These are phyloP conservation scores for Gastroboletus turbinatus DNA, from an alignment of 1,284 basidiomycete genomes.

Conservation along the genomic window DNA sequence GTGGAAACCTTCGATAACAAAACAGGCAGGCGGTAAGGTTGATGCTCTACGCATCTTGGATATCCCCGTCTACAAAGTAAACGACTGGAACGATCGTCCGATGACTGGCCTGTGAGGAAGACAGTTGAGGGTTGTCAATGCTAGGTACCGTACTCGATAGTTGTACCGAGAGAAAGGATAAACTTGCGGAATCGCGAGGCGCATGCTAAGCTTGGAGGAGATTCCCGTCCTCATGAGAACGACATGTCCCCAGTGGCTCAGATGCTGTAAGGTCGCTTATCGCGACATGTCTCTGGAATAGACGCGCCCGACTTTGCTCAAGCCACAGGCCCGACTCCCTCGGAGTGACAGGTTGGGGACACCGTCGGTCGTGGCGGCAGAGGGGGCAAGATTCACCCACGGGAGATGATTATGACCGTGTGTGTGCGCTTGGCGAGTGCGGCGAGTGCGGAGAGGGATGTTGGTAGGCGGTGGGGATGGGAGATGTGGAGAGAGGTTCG, in stretches of 20 bases:
- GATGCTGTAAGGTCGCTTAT: not conserved
- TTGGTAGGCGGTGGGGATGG: too few relatives aligned
- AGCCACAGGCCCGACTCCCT: not conserved
- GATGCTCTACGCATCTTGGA: too few relatives aligned
- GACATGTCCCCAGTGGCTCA: too few relatives aligned
- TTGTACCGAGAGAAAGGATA: not conserved
- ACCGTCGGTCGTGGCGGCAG: too few relatives aligned
- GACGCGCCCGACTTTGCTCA: not conserved
- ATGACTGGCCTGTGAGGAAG: not conserved
- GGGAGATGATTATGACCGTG: not conserved
- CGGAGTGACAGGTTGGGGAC: not conserved
- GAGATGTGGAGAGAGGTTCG: not conserved
- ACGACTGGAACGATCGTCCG: not conserved
- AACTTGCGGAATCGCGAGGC: not conserved
- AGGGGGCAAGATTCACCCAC: too few relatives aligned
- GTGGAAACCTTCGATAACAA: not conserved
- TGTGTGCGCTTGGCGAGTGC: not conserved
- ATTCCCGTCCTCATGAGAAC: constrained; percentile 15
- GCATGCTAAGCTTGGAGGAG: not conserved
- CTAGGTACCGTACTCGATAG: not conserved
- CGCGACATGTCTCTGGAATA: not conserved
- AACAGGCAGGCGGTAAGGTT: not conserved
- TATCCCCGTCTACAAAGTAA: not conserved
- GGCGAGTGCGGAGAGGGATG: not conserved
- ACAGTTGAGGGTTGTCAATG: too few relatives aligned